These are phyloP conservation scores for Senna siamea DNA, from an alignment of 306 rosid genomes.

Conservation along the genomic window DNA sequence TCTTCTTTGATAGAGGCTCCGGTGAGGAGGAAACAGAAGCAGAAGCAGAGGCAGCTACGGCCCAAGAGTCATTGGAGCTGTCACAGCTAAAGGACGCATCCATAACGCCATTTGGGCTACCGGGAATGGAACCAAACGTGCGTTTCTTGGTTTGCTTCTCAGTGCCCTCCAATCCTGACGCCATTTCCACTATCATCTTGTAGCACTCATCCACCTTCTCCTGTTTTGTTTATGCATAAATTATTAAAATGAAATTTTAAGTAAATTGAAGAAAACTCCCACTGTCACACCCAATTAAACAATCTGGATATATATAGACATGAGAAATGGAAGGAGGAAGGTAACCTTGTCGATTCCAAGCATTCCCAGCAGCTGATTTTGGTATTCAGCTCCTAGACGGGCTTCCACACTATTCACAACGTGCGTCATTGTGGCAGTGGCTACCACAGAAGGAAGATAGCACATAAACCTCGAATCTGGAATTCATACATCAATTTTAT, in stretches of 20 bases:
- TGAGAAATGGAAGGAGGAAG: too few species aligned
- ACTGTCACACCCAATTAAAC: background rate
- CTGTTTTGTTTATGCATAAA: conserved; percentile 36
- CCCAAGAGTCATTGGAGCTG: conserved; percentile 83
- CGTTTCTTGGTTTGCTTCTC: conserved; percentile 51
- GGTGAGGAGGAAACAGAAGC: conserved; percentile 74
- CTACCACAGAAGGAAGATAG: conserved; percentile 78
- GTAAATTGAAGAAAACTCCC: background rate
- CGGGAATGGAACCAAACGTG: conserved; percentile 60
- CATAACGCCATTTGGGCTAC: conserved; percentile 84
- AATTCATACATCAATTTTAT: background rate
- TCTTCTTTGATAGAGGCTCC: conserved; percentile 71
- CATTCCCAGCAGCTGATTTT: conserved; percentile 64
- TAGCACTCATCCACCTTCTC: conserved; percentile 70
- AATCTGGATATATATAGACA: too few species aligned
- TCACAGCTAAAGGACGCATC: conserved; percentile 75
- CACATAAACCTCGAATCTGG: conserved; percentile 73
- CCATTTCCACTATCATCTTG: conserved; percentile 52
- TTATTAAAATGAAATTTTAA: background rate
- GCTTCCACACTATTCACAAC: conserved; percentile 70
- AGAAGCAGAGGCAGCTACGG: conserved; percentile 38
- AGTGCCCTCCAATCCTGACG: conserved; percentile 24
- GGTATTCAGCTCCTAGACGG: conserved; percentile 54
- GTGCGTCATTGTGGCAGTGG: conserved; percentile 78
- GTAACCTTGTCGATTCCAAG: conserved; percentile 75